phyloP scores from a whole-genome alignment of 768 basidiomycete genomes.

The Amylocystis lapponica region DNA sequence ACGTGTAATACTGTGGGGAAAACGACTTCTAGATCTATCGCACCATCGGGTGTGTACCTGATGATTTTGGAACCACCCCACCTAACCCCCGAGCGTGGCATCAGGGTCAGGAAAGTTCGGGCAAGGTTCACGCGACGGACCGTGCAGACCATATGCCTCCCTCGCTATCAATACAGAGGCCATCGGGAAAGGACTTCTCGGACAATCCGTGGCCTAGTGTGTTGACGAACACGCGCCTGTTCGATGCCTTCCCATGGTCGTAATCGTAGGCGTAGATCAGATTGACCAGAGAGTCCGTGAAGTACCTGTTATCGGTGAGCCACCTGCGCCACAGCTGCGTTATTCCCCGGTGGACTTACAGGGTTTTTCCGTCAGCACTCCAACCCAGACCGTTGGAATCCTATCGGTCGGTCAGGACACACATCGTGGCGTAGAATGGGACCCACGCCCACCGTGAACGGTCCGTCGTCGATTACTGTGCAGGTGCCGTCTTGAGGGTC shows the following conservation, averaged over 20 bases:
- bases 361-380: constrained; percentile 55
- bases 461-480: constrained; percentile 51
- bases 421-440: neutral
- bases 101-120: neutral
- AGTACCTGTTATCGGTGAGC: constrained; percentile 44
- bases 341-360: constrained; percentile 37
- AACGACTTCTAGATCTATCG: constrained; percentile 47
- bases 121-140: constrained; percentile 28
- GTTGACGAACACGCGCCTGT: constrained; percentile 54
- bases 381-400: constrained; percentile 64
- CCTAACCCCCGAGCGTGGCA: constrained; percentile 25
- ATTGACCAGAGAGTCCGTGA: constrained; percentile 63
- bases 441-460: constrained; percentile 53
- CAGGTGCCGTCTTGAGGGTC: constrained; percentile 46
- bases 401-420: constrained; percentile 19
- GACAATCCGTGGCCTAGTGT: constrained; percentile 47
- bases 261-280: constrained; percentile 67
- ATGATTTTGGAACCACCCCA: constrained; percentile 62
- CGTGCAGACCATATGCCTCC: constrained; percentile 64
- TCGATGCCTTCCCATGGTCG: constrained; percentile 44
- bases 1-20: constrained; percentile 61
- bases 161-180: constrained; percentile 57
- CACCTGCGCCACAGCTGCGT: constrained; percentile 8
- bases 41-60: constrained; percentile 49
- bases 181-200: constrained; percentile 52